Base-by-base conservation (phyloP, 2,329 filamentous ascomycete species). In the Xylaria sp. region DNA sequence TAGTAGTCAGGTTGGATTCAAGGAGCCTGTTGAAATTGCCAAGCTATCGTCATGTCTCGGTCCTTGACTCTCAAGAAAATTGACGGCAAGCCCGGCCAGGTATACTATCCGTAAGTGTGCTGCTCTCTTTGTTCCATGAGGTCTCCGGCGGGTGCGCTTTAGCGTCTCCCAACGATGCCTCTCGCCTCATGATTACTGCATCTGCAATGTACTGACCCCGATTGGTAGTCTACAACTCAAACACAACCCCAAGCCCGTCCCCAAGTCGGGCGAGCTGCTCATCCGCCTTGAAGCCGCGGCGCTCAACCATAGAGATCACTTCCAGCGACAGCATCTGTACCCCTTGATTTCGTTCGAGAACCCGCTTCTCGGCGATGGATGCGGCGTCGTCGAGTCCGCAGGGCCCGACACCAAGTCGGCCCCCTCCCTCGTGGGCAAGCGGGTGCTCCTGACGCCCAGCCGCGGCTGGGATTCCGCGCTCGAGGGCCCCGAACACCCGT, bases 271-370 rank as follows among this genome's bases (percentile, higher is more conserved):
- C 70, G 86, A 97, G 78, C 83, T 97, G 72, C 84, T 97, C 7
- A 83, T 98, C 70, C 89, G 88, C 75, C 84, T 98, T 76, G 86
- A 87, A 41, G 92, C 94, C 60, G 92, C 91, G 1, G 91, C 95
- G 15, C 89, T 98, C 59, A 98, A 98, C 83, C 96, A 98, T 83
- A 92, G 94, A 75, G 96, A 98, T 80, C 89, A 97, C 73, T 98
- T 97, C 83, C 92, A 97, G 80, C 92, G 95, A 63, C 94, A 96
- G 80, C 91, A 94, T 77, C 89, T 97, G 46, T 98, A 98, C 83
- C 95, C 95, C 0, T 91, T 88, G 73, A 91, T 93, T 61, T 91
- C 91, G 13, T 97, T 97, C 79, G 86, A 87, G 67, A 84, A 90
- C 6, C 93, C 95, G 0, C 83, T 98, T 48, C 86, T 97, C 30